Evolutionary conservation across 139 green algal species (phyloP).

Genomic region (Limnomonas spitsbergensis): DNA sequence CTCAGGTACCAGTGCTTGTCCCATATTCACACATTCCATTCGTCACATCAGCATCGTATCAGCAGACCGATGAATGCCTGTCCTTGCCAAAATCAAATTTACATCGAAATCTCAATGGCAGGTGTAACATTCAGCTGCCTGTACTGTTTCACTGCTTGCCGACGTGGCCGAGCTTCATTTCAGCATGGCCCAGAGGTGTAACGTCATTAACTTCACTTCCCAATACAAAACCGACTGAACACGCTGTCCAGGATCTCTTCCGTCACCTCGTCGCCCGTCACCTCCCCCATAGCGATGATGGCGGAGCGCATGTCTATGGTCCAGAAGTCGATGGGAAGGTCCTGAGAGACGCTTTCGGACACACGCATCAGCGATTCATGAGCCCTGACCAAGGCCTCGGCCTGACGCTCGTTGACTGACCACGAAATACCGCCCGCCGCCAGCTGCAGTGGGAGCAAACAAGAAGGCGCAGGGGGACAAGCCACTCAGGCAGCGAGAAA

Average conservation of each 20-base stretch:
- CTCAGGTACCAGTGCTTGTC: too few relatives aligned
- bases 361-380: conserved; percentile 52
- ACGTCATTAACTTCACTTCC: conserved; percentile 40
- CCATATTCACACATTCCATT: too few relatives aligned
- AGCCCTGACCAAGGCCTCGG: conserved; percentile 75
- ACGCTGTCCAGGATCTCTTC: conserved; percentile 88
- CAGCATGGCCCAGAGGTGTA: too few relatives aligned
- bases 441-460: conserved; percentile 35
- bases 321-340: conserved; percentile 92
- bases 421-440: conserved; percentile 70
- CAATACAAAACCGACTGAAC: conserved; percentile 69
- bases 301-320: conserved; percentile 89
- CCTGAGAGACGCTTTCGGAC: conserved; percentile 52
- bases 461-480: background rate
- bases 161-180: too few relatives aligned
- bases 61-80: too few relatives aligned
- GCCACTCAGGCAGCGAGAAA: too few relatives aligned
- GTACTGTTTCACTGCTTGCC: too few relatives aligned
- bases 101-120: too few relatives aligned
- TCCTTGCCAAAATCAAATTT: too few relatives aligned
- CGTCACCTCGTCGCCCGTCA: conserved; percentile 78
- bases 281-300: conserved; percentile 82
- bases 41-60: too few relatives aligned
- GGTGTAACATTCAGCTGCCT: too few relatives aligned
- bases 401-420: conserved; percentile 89